These are phyloP conservation scores for Jacaranda mimosifolia DNA, from an alignment of 257 asterid species.

Conservation along the genomic window DNA sequence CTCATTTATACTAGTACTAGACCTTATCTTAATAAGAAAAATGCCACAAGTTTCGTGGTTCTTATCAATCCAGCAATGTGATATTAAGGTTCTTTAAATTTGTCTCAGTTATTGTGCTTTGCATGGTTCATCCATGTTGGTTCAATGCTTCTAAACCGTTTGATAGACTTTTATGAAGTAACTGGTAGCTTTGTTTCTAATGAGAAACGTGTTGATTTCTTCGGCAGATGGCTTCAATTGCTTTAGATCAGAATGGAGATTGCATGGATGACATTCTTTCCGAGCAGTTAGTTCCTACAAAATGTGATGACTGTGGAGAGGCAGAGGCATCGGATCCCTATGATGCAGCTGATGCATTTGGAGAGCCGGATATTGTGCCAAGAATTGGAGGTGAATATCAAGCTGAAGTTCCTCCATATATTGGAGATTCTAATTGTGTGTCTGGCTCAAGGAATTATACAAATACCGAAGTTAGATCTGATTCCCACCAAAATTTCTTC, in stretches of 20 bases:
- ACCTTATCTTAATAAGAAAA: slow-evolving; percentile 4
- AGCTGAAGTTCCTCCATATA: slow-evolving; percentile 56
- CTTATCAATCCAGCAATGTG: no score
- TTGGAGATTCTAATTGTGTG: slow-evolving; percentile 25
- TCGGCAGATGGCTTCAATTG: slow-evolving; percentile 49
- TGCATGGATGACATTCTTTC: slow-evolving; percentile 39
- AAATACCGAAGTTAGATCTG: slow-evolving; percentile 23
- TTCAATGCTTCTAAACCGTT: not conserved
- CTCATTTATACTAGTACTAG: slow-evolving; percentile 12
- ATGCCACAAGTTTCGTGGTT: not conserved
- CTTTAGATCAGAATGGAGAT: slow-evolving; percentile 40
- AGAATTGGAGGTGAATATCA: slow-evolving; percentile 73
- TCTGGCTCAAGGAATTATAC: slow-evolving; percentile 22
- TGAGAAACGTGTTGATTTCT: slow-evolving; percentile 15
- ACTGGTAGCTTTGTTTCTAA: slow-evolving; percentile 11
- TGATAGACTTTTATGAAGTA: slow-evolving; percentile 12
- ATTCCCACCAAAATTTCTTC: slow-evolving; percentile 30
- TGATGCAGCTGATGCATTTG: slow-evolving; percentile 38
- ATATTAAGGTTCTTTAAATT: no score
- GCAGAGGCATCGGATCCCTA: slow-evolving; percentile 38
- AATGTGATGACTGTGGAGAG: slow-evolving; percentile 45
- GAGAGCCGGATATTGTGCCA: slow-evolving; percentile 59
- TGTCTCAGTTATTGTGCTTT: not conserved
- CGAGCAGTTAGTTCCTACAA: slow-evolving; percentile 36
- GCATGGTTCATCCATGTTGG: not conserved